These are phyloP conservation scores for Brettanomyces naardenensis DNA, from an alignment of 805 yeast genomes.

Conservation along the genomic window DNA sequence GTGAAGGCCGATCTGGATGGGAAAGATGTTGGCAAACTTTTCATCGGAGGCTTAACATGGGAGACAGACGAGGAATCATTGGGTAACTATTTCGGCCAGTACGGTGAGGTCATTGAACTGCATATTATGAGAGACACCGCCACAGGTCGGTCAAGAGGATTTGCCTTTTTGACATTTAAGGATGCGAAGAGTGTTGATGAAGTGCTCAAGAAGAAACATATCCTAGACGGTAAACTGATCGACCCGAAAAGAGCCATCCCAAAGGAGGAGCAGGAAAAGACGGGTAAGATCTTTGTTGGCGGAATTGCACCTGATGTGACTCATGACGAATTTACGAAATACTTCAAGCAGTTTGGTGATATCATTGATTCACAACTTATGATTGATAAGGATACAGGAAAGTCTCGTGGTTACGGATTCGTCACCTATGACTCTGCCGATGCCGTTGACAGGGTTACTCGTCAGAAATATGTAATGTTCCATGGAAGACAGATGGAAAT, in stretches of 20 bases:
- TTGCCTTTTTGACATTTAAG: constrained; percentile 85
- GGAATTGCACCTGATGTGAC: constrained; percentile 93
- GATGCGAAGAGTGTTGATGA: constrained; percentile 77
- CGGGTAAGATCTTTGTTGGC: constrained; percentile 95
- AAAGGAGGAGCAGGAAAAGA: constrained; percentile 92
- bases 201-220: constrained; percentile 79
- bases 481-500: constrained; percentile 84
- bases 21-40: constrained; percentile 84
- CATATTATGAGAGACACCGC: constrained; percentile 87
- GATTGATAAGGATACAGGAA: constrained; percentile 96
- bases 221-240: constrained; percentile 89
- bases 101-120: constrained; percentile 81
- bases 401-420: constrained; percentile 95
- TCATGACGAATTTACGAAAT: constrained; percentile 80
- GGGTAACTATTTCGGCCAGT: constrained; percentile 74
- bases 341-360: constrained; percentile 80
- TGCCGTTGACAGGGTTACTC: constrained; percentile 85
- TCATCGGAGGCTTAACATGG: constrained; percentile 96
- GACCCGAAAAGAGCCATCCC: constrained; percentile 98
- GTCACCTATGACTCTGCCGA: constrained; percentile 92
- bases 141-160: constrained; percentile 89
- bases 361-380: constrained; percentile 94
- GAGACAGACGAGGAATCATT: constrained; percentile 89
- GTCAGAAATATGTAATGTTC: constrained; percentile 70
- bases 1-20: constrained; percentile 41